Percentiles rank a stretch among this genome's conserved stretches.
phyloP scores from a whole-genome alignment of 257 asterid species.

The Solanum chmielewskii region DNA sequence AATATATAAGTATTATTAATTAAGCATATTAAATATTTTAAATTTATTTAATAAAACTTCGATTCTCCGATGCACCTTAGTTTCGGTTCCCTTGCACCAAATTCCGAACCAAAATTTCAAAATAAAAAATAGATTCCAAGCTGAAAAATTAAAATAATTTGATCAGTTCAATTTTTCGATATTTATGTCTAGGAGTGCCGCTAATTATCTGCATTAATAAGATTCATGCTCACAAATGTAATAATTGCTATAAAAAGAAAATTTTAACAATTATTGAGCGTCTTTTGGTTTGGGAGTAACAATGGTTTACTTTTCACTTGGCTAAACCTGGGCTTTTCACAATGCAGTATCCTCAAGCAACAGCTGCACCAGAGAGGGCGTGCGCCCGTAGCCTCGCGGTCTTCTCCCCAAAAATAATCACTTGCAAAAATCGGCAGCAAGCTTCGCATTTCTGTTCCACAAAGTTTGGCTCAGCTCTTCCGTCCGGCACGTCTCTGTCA shows the following conservation, averaged over 20 bases:
- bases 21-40: too few relatives aligned
- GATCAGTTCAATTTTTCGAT: rapidly evolving
- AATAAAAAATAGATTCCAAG: too few relatives aligned
- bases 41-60: too few relatives aligned
- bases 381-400: constrained; percentile 37
- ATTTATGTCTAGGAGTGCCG: too few relatives aligned
- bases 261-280: not conserved
- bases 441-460: not conserved
- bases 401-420: not conserved
- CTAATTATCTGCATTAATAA: not conserved
- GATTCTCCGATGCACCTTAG: rapidly evolving
- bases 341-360: not conserved
- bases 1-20: too few relatives aligned
- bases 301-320: not conserved
- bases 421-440: not conserved
- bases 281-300: not conserved
- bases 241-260: not conserved
- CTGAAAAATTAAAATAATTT: too few relatives aligned
- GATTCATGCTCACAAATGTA: not conserved
- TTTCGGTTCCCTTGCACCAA: too few relatives aligned
- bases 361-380: constrained; percentile 39
- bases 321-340: not conserved
- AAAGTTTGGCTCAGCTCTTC: not conserved
- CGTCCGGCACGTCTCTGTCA: not conserved
- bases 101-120: too few relatives aligned